A percentile compares a stretch with the other conserved stretches of the same genome.
Conservation (phyloP, 768 basidiomycete genomes). For the Tylopilus subfusipes region DNA sequence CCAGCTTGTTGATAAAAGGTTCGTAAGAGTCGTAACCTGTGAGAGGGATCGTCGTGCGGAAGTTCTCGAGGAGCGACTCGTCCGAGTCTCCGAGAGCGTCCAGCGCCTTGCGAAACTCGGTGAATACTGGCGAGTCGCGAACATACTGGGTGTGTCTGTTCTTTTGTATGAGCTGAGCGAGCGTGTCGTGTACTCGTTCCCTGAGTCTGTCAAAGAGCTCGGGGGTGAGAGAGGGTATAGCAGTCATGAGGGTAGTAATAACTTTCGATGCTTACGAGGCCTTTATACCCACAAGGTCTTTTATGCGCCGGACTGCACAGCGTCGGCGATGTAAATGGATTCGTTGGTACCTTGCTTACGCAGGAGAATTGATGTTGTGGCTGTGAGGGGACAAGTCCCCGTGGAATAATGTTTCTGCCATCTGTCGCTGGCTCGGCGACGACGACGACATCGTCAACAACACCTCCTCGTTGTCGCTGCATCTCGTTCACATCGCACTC, state of each 20-base stretch:
- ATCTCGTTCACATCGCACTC: constrained; percentile 42
- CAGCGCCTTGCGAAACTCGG: constrained; percentile 11
- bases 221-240: background rate
- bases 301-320: too few species aligned
- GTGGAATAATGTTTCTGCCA: too few species aligned
- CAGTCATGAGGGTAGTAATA: too few species aligned
- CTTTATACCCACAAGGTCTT: too few species aligned
- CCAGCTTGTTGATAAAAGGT: constrained; percentile 13
- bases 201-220: background rate
- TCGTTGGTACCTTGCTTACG: too few species aligned
- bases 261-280: too few species aligned
- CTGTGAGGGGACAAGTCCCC: too few species aligned
- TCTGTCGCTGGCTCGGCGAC: constrained; percentile 27
- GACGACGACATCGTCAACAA: constrained; percentile 21
- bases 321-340: too few species aligned
- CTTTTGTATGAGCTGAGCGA: constrained; percentile 8
- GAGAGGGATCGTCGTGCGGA: constrained; percentile 17
- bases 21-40: constrained; percentile 22
- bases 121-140: constrained; percentile 11
- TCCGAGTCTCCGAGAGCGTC: background rate
- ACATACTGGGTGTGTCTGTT: constrained; percentile 17
- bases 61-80: constrained; percentile 10
- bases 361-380: too few species aligned
- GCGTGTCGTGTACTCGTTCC: constrained; percentile 4
- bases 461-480: constrained; percentile 41